phyloP scores from a whole-genome alignment of 352 stramenopile species.

The Pythium apleroticum region DNA sequence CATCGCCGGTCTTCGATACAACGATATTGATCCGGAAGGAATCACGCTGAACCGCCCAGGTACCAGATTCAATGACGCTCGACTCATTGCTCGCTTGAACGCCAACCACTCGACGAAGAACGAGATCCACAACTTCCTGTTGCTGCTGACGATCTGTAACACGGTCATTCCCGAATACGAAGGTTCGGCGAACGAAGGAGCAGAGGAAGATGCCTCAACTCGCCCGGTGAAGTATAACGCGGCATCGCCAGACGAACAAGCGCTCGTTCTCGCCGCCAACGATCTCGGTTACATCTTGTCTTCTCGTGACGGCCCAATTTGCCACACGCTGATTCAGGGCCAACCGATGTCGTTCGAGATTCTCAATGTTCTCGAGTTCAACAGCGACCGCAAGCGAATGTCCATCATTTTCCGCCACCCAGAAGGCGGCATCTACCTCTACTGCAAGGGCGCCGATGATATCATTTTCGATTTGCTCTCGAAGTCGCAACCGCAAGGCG shows the following conservation, averaged over 20 bases:
- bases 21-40: slow-evolving; percentile 73
- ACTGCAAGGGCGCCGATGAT: slow-evolving; percentile 86
- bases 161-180: slow-evolving; percentile 83
- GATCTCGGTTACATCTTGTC: slow-evolving; percentile 76
- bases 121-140: slow-evolving; percentile 84
- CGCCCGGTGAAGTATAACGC: slow-evolving; percentile 79
- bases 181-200: slow-evolving; percentile 3
- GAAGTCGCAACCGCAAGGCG: slow-evolving; percentile 67
- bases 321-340: slow-evolving; percentile 68
- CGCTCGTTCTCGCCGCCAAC: slow-evolving; percentile 68
- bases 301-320: slow-evolving; percentile 64
- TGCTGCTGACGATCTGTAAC: slow-evolving; percentile 87
- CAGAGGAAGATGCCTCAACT: not conserved
- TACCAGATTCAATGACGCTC: slow-evolving; percentile 78
- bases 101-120: slow-evolving; percentile 81
- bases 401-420: slow-evolving; percentile 93
- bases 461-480: slow-evolving; percentile 75
- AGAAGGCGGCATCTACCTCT: slow-evolving; percentile 69
- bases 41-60: slow-evolving; percentile 45
- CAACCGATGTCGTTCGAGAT: slow-evolving; percentile 86
- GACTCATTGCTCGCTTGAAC: slow-evolving; percentile 70
- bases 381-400: slow-evolving; percentile 98
- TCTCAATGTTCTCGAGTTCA: slow-evolving; percentile 98
- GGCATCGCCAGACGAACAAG: slow-evolving; percentile 83
- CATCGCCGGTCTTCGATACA: slow-evolving; percentile 90